Conservation (phyloP, 2,329 filamentous ascomycete species). For the Bipolaris gigantea region DNA sequence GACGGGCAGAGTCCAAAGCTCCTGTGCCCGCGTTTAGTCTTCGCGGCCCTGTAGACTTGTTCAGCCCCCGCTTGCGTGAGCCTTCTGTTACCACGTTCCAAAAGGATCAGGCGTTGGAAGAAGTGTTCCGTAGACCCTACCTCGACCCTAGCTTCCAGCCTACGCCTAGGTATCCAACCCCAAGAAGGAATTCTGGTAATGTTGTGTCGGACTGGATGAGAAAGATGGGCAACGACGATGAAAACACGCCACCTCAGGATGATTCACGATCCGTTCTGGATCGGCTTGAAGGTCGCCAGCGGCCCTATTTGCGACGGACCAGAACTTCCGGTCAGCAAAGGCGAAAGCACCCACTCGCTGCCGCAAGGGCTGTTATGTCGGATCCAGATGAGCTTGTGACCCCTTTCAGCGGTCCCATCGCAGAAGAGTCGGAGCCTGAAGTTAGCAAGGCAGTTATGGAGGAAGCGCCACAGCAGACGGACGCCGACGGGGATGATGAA, state of each 20-base stretch:
- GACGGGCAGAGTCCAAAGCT: conserved; percentile 62
- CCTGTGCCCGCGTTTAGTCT: conserved; percentile 49
- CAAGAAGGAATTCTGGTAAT: conserved; percentile 73
- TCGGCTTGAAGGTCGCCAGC: conserved; percentile 56
- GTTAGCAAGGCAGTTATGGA: conserved; percentile 47
- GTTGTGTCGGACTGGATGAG: conserved; percentile 93
- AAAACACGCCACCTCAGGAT: conserved; percentile 65
- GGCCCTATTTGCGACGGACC: conserved; percentile 58
- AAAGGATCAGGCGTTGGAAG: conserved; percentile 86
- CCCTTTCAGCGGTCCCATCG: conserved; percentile 41
- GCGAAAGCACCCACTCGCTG: conserved; percentile 54
- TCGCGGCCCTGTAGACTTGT: conserved; percentile 57
- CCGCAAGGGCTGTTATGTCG: conserved; percentile 58
- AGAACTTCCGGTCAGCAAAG: conserved; percentile 42
- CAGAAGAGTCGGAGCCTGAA: conserved; percentile 51
- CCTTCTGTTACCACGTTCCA: conserved; percentile 86
- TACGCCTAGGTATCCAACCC: conserved; percentile 45
- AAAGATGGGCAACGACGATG: conserved; percentile 59
- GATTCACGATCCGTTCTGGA: conserved; percentile 62
- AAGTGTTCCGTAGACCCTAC: conserved; percentile 78
- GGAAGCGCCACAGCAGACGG: conserved; percentile 64
- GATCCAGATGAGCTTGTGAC: conserved; percentile 54
- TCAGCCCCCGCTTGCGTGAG: conserved; percentile 78
- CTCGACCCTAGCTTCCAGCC: conserved; percentile 54
- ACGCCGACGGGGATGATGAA: conserved; percentile 88